Evolutionary conservation across 345 rosid genomes (phyloP).

Genomic region (Physaria fendleri): DNA sequence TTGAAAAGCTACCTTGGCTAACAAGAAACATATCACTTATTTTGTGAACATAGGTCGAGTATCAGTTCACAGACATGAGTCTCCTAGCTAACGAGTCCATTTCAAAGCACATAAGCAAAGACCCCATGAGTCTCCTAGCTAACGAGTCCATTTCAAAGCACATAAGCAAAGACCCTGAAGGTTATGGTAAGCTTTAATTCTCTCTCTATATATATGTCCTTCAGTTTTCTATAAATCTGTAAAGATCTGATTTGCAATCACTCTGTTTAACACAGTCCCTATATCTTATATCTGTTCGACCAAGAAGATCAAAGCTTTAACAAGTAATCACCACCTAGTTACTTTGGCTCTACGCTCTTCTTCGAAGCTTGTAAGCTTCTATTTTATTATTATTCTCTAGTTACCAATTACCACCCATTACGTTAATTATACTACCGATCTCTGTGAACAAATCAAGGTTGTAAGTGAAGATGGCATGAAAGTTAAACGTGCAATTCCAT

Average conservation of each 20-base stretch:
- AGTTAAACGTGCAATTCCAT: constrained; percentile 64
- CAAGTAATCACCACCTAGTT: constrained; percentile 52
- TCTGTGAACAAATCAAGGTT: constrained; percentile 36
- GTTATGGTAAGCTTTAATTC: constrained; percentile 66
- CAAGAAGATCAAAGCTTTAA: constrained; percentile 77
- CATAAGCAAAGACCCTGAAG: constrained; percentile 75
- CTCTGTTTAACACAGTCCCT: constrained; percentile 63
- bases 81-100: constrained; percentile 84
- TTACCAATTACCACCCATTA: no score
- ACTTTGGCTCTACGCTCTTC: constrained; percentile 70
- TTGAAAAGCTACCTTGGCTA: neutral
- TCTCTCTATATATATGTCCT: neutral
- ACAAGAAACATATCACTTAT: constrained; percentile 8
- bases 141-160: constrained; percentile 84
- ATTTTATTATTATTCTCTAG: constrained; percentile 5
- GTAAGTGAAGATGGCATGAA: constrained; percentile 71
- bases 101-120: constrained; percentile 73
- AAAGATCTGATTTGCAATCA: neutral
- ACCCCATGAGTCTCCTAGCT: constrained; percentile 83
- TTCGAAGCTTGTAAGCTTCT: constrained; percentile 66
- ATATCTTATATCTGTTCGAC: constrained; percentile 64
- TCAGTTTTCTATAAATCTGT: neutral
- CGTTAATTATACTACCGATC: no score
- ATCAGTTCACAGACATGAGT: constrained; percentile 86
- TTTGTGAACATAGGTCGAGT: constrained; percentile 91